Percentiles rank a stretch among this genome's conserved stretches.
These are phyloP conservation scores for Priceomyces fermenticarens DNA, from an alignment of 805 yeast species.

Conservation along the genomic window DNA sequence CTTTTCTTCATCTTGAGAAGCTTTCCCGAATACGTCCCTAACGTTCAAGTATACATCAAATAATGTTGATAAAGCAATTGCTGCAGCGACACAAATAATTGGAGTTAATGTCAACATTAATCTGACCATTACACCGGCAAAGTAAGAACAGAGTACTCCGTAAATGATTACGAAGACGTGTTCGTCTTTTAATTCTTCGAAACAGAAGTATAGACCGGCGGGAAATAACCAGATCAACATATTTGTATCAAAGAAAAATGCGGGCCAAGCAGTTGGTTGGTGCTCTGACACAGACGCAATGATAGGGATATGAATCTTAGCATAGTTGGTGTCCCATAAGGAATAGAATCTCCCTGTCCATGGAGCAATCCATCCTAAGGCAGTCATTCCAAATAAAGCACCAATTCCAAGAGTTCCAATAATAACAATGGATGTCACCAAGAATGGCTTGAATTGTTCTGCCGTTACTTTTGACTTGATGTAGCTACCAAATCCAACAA, in stretches of 20 bases:
- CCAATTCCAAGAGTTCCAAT: slow-evolving; percentile 62
- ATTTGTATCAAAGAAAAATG: slow-evolving; percentile 91
- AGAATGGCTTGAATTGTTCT: slow-evolving; percentile 67
- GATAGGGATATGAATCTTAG: slow-evolving; percentile 96
- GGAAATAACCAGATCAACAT: slow-evolving; percentile 98
- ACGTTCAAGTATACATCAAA: slow-evolving; percentile 80
- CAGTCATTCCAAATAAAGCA: slow-evolving; percentile 77
- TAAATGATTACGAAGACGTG: slow-evolving; percentile 91
- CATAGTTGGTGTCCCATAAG: slow-evolving; percentile 96
- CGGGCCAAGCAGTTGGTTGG: slow-evolving; percentile 99
- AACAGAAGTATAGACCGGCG: slow-evolving; percentile 87
- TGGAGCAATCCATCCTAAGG: slow-evolving; percentile 93
- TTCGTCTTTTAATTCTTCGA: slow-evolving; percentile 87
- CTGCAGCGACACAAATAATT: slow-evolving; percentile 89
- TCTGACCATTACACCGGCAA: slow-evolving; percentile 99
- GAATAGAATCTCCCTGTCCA: slow-evolving; percentile 99
- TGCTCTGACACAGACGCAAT: slow-evolving; percentile 99
- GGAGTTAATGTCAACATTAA: slow-evolving; percentile 97
- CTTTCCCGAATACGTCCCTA: slow-evolving; percentile 31
- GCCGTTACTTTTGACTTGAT: slow-evolving; percentile 71
- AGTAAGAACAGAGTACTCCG: slow-evolving; percentile 90
- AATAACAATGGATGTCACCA: slow-evolving; percentile 55
- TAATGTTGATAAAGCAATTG: slow-evolving; percentile 80
- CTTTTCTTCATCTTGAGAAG: slow-evolving; percentile 13
- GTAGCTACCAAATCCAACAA: slow-evolving; percentile 82